Percentiles rank a stretch among this genome's conserved stretches.
phyloP scores from a whole-genome alignment of 2,329 filamentous ascomycete genomes.

The Trichoderma sp. region DNA sequence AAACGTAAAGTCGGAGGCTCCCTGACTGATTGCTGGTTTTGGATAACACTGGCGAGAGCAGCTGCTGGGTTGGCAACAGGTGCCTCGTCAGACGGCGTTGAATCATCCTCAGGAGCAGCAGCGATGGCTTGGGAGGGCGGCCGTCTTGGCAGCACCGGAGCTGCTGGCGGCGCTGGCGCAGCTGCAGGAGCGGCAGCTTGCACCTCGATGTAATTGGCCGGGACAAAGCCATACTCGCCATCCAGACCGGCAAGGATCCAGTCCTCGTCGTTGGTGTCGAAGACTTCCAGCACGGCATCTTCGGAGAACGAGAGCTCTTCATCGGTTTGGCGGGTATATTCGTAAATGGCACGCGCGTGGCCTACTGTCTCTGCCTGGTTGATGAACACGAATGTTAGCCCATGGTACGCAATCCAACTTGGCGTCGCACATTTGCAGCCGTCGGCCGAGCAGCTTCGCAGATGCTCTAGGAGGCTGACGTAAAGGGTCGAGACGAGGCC shows the following conservation, averaged over 20 bases:
- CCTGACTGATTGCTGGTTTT: conserved; percentile 42
- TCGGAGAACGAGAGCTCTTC: conserved; percentile 96
- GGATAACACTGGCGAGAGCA: conserved; percentile 59
- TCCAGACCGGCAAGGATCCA: conserved; percentile 91
- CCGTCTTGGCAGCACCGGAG: conserved; percentile 49
- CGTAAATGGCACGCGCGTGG: conserved; percentile 90
- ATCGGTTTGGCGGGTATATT: conserved; percentile 95
- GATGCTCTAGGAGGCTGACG: neutral
- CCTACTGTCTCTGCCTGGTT: conserved; percentile 41
- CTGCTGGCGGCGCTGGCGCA: conserved; percentile 40
- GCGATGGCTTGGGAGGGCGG: conserved; percentile 40
- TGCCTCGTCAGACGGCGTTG: neutral
- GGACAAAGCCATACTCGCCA: conserved; percentile 89
- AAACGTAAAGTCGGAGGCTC: conserved; percentile 29
- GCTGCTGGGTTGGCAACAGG: conserved; percentile 56
- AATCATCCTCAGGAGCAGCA: conserved; percentile 9
- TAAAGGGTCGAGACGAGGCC: neutral
- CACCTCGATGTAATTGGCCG: conserved; percentile 92
- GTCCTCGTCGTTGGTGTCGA: conserved; percentile 88
- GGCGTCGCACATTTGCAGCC: neutral
- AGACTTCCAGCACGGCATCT: conserved; percentile 79
- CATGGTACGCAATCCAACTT: conserved; percentile 35
- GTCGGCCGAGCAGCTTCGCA: neutral
- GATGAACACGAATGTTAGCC: conserved; percentile 43
- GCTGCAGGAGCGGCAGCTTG: conserved; percentile 50